Conservation (phyloP, 2,329 filamentous ascomycete genomes). For the Trichoderma sp. region DNA sequence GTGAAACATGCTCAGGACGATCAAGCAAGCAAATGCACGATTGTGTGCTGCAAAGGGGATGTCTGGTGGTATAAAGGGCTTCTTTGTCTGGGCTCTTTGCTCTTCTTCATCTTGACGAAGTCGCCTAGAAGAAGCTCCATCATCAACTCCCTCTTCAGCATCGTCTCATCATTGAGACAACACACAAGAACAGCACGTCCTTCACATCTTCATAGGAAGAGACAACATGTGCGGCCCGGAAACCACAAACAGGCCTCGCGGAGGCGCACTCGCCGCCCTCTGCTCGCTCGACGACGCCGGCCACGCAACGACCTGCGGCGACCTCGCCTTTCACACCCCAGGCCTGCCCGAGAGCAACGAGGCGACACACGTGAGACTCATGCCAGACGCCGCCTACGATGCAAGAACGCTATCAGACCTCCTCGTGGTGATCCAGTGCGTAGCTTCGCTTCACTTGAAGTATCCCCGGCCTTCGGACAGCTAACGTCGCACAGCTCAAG, state of each 20-base stretch:
- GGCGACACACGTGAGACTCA: conserved; percentile 50
- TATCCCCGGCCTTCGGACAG: neutral
- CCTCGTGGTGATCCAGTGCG: conserved; percentile 51
- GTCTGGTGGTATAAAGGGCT: conserved; percentile 3
- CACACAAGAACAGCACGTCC: neutral
- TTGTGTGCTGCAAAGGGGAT: too few relatives aligned
- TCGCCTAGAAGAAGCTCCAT: neutral
- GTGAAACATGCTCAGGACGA: conserved; percentile 8
- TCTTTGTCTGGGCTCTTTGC: neutral
- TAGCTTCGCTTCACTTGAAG: conserved; percentile 9
- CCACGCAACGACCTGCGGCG: conserved; percentile 35
- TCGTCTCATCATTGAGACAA: neutral
- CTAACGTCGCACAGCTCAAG: conserved; percentile 38
- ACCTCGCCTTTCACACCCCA: conserved; percentile 50
- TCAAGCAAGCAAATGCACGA: too few relatives aligned
- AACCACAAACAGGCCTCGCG: conserved; percentile 45
- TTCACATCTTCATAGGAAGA: too few relatives aligned
- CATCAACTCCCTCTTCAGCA: neutral
- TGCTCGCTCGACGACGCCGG: conserved; percentile 35
- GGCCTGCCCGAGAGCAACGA: conserved; percentile 42
- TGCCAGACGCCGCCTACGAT: conserved; percentile 35
- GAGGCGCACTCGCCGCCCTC: conserved; percentile 52
- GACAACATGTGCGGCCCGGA: conserved; percentile 51
- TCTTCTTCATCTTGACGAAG: neutral
- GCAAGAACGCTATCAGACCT: conserved; percentile 34